These are phyloP conservation scores for Fusarium newnesense DNA, from an alignment of 2,329 filamentous ascomycete genomes.

Conservation along the genomic window DNA sequence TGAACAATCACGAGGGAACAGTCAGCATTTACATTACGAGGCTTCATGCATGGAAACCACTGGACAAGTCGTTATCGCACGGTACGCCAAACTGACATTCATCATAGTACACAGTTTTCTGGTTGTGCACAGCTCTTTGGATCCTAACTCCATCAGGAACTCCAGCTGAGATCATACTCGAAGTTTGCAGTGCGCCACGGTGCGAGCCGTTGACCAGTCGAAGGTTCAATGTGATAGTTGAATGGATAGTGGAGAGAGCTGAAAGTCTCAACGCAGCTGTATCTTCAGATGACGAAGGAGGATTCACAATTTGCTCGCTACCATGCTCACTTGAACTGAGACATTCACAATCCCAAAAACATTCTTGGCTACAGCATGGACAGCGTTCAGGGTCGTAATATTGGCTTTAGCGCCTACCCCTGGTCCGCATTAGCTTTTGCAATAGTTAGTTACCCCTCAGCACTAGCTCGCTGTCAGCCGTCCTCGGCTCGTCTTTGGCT, in stretches of 20 bases:
- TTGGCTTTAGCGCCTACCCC: background rate
- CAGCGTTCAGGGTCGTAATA: background rate
- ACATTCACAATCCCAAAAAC: too few relatives aligned
- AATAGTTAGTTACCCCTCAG: background rate
- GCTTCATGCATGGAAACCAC: too few relatives aligned
- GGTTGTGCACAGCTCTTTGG: too few relatives aligned
- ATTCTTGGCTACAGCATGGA: background rate
- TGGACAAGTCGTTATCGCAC: background rate
- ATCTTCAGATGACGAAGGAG: too few relatives aligned
- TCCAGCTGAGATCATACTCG: background rate
- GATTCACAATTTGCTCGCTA: background rate
- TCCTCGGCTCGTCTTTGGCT: background rate
- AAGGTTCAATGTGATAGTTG: background rate
- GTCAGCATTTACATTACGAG: background rate
- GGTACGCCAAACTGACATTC: background rate
- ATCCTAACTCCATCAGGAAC: background rate
- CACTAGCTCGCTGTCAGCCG: background rate
- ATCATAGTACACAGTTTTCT: background rate
- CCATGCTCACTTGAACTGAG: background rate
- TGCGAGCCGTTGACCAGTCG: background rate
- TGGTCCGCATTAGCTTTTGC: background rate
- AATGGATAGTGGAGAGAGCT: background rate
- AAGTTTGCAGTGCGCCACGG: background rate
- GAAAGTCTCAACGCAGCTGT: background rate
- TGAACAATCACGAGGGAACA: rapidly evolving